Percentiles rank a stretch among this genome's conserved stretches.
phyloP scores from a whole-genome alignment of 164 flowering plant genomes.

The Stephania yunnanensis region DNA sequence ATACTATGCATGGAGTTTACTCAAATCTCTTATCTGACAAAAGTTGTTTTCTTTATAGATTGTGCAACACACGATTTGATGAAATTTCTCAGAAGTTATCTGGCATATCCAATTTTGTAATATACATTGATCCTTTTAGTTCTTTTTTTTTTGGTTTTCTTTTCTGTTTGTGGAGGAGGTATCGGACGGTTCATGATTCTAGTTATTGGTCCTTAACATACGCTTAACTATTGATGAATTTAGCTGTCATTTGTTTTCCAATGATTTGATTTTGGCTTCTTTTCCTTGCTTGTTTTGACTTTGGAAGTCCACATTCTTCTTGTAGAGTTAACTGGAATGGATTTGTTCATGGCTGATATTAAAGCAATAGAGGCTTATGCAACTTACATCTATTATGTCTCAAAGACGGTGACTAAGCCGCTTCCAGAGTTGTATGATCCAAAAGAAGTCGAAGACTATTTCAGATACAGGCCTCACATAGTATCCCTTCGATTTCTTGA shows the following conservation, averaged over 20 bases:
- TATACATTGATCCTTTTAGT: background rate
- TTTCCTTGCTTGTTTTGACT: constrained; percentile 2
- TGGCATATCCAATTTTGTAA: background rate
- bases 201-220: background rate
- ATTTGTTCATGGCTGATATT: constrained; percentile 80
- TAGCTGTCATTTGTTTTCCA: background rate
- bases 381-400: constrained; percentile 39
- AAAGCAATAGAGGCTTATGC: constrained; percentile 77
- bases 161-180: background rate
- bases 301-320: constrained; percentile 11
- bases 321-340: constrained; percentile 74
- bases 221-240: background rate
- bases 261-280: background rate
- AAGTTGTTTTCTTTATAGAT: background rate
- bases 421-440: constrained; percentile 91
- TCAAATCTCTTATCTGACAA: background rate
- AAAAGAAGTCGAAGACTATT: constrained; percentile 58
- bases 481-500: constrained; percentile 78
- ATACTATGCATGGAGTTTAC: background rate
- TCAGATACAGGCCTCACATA: constrained; percentile 80
- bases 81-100: background rate
- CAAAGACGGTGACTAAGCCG: constrained; percentile 78
- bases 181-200: background rate
- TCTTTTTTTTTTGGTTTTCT: background rate
- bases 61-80: background rate